Evolutionary conservation across 129 eudicot species (phyloP).

Genomic region (Deinandra increscens): DNA sequence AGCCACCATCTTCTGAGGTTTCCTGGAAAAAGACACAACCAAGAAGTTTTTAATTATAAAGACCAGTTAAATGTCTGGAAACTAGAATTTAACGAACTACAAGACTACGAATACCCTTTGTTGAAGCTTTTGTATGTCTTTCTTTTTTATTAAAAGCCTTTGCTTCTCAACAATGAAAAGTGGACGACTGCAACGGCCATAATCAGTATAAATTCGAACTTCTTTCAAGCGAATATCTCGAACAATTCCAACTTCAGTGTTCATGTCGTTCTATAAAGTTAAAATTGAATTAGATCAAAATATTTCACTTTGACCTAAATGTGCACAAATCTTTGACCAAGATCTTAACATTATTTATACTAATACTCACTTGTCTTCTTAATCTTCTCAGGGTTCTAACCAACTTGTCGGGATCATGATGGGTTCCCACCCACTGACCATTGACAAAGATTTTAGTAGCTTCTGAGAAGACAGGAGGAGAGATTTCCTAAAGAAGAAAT

Average conservation of each 20-base stretch:
- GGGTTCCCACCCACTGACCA: slow-evolving; percentile 96
- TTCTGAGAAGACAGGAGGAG: slow-evolving; percentile 76
- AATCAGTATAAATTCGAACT: slow-evolving; percentile 85
- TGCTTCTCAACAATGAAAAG: slow-evolving; percentile 92
- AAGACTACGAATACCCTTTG: slow-evolving; percentile 48
- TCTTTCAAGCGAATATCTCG: slow-evolving; percentile 90
- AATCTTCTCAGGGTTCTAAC: slow-evolving; percentile 72
- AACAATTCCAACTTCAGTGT: slow-evolving; percentile 94
- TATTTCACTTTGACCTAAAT: neutral
- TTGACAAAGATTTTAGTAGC: slow-evolving; percentile 89
- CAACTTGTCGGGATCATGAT: slow-evolving; percentile 90
- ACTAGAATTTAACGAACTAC: neutral
- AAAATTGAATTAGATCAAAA: neutral
- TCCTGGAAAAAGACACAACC: too few relatives aligned
- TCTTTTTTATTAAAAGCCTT: slow-evolving; percentile 79
- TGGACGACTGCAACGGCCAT: slow-evolving; percentile 99
- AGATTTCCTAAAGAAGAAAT: slow-evolving; percentile 55
- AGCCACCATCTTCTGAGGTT: too few relatives aligned
- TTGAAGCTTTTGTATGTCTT: slow-evolving; percentile 78
- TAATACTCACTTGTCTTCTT: slow-evolving; percentile 63
- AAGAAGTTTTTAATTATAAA: neutral
- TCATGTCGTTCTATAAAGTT: slow-evolving; percentile 64
- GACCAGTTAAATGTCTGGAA: neutral
- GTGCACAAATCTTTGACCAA: slow-evolving; percentile 1
- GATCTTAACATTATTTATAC: neutral